A percentile compares a stretch with the other conserved stretches of the same genome.
Conservation (phyloP, 352 stramenopile genomes). For the Phytophthora cactorum region DNA sequence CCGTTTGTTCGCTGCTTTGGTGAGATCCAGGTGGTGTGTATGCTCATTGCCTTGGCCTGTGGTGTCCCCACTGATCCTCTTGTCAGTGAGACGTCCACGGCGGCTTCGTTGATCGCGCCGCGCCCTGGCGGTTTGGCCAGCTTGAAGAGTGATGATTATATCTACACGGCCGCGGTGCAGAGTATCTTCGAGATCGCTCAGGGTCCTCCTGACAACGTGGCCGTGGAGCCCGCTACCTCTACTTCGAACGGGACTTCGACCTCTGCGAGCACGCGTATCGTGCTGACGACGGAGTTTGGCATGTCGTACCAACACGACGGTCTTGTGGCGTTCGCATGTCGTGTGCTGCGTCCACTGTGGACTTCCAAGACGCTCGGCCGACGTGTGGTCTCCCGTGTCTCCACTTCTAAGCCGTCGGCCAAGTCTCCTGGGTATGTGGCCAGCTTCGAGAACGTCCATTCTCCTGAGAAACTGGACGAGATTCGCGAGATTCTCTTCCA, state of each 20-base stretch:
- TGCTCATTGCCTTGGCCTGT: conserved; percentile 90
- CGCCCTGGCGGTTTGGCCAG: conserved; percentile 31
- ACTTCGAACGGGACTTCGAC: conserved; percentile 33
- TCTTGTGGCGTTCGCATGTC: conserved; percentile 79
- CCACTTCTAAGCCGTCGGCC: conserved; percentile 33
- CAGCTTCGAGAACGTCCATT: conserved; percentile 53
- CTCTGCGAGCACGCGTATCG: conserved; percentile 67
- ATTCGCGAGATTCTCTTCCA: conserved; percentile 86
- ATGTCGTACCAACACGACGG: conserved; percentile 91
- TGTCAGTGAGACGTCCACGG: conserved; percentile 58
- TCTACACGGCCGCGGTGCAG: conserved; percentile 79
- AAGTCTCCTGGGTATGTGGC: conserved; percentile 29
- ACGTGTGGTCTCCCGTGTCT: conserved; percentile 37
- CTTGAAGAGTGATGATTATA: conserved; percentile 82
- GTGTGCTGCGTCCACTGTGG: conserved; percentile 84
- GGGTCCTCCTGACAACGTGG: conserved; percentile 42
- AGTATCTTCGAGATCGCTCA: conserved; percentile 87
- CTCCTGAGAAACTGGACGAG: conserved; percentile 66
- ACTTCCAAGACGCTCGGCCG: conserved; percentile 62
- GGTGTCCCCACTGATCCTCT: conserved; percentile 83
- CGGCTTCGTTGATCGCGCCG: conserved; percentile 56
- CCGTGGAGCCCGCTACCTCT: conserved; percentile 34
- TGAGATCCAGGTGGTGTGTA: conserved; percentile 84
- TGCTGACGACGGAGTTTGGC: conserved; percentile 85
- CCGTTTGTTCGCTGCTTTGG: conserved; percentile 88